A percentile compares a stretch with the other conserved stretches of the same genome.
Conservation (phyloP, 148 eudicot genomes). For the Linanthus parryae region DNA sequence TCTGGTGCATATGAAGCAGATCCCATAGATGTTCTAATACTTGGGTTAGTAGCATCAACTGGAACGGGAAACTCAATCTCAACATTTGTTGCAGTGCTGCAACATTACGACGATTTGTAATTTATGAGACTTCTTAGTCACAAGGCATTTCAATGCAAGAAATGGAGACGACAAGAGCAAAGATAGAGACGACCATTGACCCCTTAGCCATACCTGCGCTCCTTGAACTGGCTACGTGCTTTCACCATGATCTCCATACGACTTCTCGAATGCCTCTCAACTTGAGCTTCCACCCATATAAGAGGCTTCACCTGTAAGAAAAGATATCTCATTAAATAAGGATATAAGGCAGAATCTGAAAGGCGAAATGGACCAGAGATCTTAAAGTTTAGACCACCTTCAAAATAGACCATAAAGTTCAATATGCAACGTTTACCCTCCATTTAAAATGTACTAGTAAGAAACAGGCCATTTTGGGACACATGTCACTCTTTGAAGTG, state of each 20-base stretch:
- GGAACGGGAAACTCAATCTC: constrained; percentile 91
- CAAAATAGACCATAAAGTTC: too few species aligned
- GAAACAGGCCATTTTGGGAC: too few species aligned
- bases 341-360: neutral
- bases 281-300: constrained; percentile 97
- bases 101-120: constrained; percentile 15
- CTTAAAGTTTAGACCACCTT: too few species aligned
- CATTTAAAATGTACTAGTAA: too few species aligned
- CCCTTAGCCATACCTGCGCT: constrained; percentile 51
- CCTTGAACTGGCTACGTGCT: constrained; percentile 94
- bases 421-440: too few species aligned
- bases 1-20: constrained; percentile 90
- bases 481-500: too few species aligned
- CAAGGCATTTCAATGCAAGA: too few species aligned
- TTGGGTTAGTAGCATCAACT: constrained; percentile 86
- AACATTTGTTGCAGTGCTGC: constrained; percentile 92
- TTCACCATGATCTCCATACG: constrained; percentile 88
- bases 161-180: constrained; percentile 5
- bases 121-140: too few species aligned
- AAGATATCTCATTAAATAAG: neutral
- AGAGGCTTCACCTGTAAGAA: constrained; percentile 83
- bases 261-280: constrained; percentile 83
- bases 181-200: neutral
- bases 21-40: constrained; percentile 92
- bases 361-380: too few species aligned